A percentile compares a stretch with the other conserved stretches of the same genome.
These are phyloP conservation scores for Pichia eremophila DNA, from an alignment of 805 yeast species.

Conservation along the genomic window DNA sequence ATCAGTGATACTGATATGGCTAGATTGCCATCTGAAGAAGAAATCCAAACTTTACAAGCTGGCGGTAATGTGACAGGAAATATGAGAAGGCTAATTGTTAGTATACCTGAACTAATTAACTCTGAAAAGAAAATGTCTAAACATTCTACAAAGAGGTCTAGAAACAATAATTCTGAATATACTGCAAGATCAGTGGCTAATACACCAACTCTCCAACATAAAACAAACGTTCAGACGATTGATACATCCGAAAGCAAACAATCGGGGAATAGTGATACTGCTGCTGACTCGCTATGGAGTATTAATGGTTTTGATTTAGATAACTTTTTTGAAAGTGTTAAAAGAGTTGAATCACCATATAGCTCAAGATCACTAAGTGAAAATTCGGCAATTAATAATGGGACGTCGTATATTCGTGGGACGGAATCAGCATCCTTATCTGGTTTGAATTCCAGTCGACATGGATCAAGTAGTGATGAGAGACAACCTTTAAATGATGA, in stretches of 20 bases:
- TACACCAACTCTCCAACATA: neutral
- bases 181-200: too few species aligned
- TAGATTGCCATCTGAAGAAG: constrained; percentile 21
- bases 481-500: too few species aligned
- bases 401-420: too few species aligned
- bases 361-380: constrained; percentile 15
- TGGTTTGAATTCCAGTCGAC: too few species aligned
- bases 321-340: constrained; percentile 40
- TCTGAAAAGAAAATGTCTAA: constrained; percentile 6
- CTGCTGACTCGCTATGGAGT: constrained; percentile 20
- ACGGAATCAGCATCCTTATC: too few species aligned
- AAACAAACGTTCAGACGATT: neutral
- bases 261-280: neutral
- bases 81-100: constrained; percentile 30
- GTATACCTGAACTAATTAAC: constrained; percentile 19
- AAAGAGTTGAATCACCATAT: constrained; percentile 23
- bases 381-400: neutral
- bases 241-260: neutral
- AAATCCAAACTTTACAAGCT: constrained; percentile 23
- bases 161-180: too few species aligned
- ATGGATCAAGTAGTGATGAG: too few species aligned
- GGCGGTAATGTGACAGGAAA: constrained; percentile 31
- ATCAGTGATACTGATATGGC: constrained; percentile 9
- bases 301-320: constrained; percentile 31
- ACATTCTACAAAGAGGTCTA: too few species aligned